Conservation (phyloP, 2,329 filamentous ascomycete species). For the Diplodia scrobiculata region DNA sequence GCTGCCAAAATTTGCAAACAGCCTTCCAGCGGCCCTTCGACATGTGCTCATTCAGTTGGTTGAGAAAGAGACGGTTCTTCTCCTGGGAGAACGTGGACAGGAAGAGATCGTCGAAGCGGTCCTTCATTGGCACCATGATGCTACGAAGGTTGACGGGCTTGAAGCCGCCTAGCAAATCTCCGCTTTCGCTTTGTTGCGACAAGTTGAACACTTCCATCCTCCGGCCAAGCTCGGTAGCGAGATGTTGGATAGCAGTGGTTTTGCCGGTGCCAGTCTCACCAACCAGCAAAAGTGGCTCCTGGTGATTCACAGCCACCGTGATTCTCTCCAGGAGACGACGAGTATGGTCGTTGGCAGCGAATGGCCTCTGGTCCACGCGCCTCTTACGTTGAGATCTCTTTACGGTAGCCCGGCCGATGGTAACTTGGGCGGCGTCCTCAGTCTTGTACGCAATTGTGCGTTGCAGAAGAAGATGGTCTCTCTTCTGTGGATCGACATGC, state of each 20-base stretch:
- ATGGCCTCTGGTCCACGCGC: constrained; percentile 44
- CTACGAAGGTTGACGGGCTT: constrained; percentile 92
- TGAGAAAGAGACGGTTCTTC: constrained; percentile 79
- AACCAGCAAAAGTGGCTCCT: constrained; percentile 92
- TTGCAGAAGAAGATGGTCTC: constrained; percentile 72
- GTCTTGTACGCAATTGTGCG: constrained; percentile 60
- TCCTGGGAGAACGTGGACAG: constrained; percentile 81
- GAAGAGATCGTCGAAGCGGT: constrained; percentile 91
- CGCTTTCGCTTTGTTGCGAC: constrained; percentile 95
- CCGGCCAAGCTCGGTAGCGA: constrained; percentile 80
- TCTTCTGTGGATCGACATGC: constrained; percentile 78
- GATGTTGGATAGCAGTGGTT: constrained; percentile 90
- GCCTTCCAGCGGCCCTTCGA: constrained; percentile 84
- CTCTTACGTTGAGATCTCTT: constrained; percentile 31
- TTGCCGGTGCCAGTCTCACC: constrained; percentile 99
- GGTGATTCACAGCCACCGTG: constrained; percentile 74
- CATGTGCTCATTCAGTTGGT: constrained; percentile 76
- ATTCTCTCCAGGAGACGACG: constrained; percentile 85
- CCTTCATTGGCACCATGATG: constrained; percentile 83
- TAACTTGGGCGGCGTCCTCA: constrained; percentile 44
- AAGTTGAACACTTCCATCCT: constrained; percentile 92
- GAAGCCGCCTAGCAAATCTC: constrained; percentile 93
- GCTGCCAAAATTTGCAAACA: constrained; percentile 81
- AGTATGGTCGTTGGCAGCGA: constrained; percentile 86
- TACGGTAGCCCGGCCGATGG: constrained; percentile 52